Base-by-base conservation (phyloP, 306 rosid species). In the Quercus cerris region DNA sequence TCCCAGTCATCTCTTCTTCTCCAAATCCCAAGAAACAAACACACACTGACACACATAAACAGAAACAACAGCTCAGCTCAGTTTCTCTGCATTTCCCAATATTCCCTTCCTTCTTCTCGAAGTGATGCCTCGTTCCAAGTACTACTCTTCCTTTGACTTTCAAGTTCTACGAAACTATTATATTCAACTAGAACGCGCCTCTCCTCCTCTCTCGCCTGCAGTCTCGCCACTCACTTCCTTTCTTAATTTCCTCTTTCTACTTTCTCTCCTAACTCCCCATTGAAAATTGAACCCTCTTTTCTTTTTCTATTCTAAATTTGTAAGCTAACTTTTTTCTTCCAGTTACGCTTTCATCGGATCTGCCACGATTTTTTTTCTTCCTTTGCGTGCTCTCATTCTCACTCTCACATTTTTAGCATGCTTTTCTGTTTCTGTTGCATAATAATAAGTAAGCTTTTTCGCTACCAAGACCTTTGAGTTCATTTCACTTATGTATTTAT, bases 331-430 rank as follows among this genome's bases (percentile, higher is more conserved):
- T 49, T 49, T 3, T 49, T 12, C 54, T 49, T 49, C 54, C 17
- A 0, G 3, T 49, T 12, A 49, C 54, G 54, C 54, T 49, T 49
- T 49, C 54, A 49, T 49, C 5, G 17, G 54, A 49, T 49, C 54
- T 3, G 17, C 54, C 54, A 12, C 4, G 54, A 17, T 13, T 49
- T 49, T 49, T 49, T 13, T 11, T 49, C 46, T 22, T 49, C 84
- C 91, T 84, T 94, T 90, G 88, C 97, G 91, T 94, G 81, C 81
- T 83, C 74, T 80, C 58, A 74, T 59, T 11, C 54, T 58, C 81
- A 14, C 15, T 14, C 56, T 76, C 83, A 76, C 87, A 55, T 73
- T 55, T 78, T 66, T 74, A 35, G 55, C 86, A 19, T 77, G 76
- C 44, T 5, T 70, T 68, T 75, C 83, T 70, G 52, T 17, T 44